A percentile compares a stretch with the other conserved stretches of the same genome.
phyloP scores from a whole-genome alignment of 2,329 filamentous ascomycete genomes.

The Cercospora brassicicola region DNA sequence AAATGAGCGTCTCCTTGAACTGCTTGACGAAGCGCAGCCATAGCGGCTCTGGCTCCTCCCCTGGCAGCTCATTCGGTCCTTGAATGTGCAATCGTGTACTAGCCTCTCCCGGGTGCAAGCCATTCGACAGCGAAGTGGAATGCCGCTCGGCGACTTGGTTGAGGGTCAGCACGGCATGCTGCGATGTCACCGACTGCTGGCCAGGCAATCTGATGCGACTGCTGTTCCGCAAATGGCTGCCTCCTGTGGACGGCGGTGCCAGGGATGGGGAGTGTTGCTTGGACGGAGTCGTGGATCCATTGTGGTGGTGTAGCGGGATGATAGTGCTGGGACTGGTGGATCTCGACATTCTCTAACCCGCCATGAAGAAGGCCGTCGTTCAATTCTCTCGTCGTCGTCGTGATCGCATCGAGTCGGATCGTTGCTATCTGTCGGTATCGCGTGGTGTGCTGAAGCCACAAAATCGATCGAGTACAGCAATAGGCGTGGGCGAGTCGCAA shows the following conservation, averaged over 20 bases:
- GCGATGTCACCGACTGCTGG: conserved; percentile 49
- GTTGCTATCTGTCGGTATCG: not conserved
- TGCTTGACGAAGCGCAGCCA: conserved; percentile 96
- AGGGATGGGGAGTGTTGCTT: conserved; percentile 13
- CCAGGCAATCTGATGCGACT: conserved; percentile 36
- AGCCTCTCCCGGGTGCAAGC: conserved; percentile 78
- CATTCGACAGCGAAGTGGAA: conserved; percentile 77
- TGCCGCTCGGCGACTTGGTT: conserved; percentile 75
- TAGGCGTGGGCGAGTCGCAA: not conserved
- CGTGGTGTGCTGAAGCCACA: not conserved
- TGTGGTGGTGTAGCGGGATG: conserved; percentile 57
- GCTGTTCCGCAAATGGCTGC: conserved; percentile 33
- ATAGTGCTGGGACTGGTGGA: conserved; percentile 54
- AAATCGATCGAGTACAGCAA: not conserved
- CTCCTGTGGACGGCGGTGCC: conserved; percentile 5
- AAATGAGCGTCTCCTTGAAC: conserved; percentile 91
- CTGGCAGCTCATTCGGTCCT: conserved; percentile 91
- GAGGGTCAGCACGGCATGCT: conserved; percentile 67
- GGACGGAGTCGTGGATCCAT: conserved; percentile 39
- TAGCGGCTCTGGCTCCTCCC: conserved; percentile 87
- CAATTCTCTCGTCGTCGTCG: conserved; percentile 8
- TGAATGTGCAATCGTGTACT: conserved; percentile 74
- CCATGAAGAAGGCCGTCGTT: conserved; percentile 35
- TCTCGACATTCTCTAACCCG: conserved; percentile 60
- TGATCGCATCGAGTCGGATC: conserved; percentile 5